Evolutionary conservation across 257 asterid species (phyloP).

Genomic region (Avicennia marina): DNA sequence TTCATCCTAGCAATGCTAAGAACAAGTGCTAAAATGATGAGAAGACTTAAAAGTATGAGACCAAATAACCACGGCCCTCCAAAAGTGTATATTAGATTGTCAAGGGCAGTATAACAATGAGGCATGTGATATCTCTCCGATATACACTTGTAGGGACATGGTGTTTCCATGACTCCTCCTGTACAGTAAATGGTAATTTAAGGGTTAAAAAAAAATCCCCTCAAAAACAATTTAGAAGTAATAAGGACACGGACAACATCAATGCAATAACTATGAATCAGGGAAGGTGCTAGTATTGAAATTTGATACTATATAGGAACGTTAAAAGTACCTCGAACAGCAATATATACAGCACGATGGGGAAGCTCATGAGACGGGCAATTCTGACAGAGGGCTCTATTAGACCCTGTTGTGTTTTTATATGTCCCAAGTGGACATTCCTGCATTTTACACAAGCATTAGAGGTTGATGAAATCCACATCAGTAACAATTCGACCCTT

Average conservation of each 20-base stretch:
- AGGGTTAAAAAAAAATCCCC: conserved; percentile 15
- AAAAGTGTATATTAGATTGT: conserved; percentile 78
- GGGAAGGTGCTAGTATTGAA: background rate
- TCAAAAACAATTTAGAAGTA: background rate
- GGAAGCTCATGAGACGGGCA: conserved; percentile 78
- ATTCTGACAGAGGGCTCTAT: conserved; percentile 48
- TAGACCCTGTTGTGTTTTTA: conserved; percentile 75
- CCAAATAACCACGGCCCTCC: conserved; percentile 96
- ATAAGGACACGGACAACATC: background rate
- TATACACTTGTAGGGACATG: conserved; percentile 82
- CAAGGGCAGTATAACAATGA: conserved; percentile 80
- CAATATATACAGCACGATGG: conserved; percentile 54
- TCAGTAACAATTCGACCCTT: background rate
- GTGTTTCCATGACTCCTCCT: conserved; percentile 76
- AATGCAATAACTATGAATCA: too few species aligned
- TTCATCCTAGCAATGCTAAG: conserved; percentile 90
- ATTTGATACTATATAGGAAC: conserved; percentile 3
- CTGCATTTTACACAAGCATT: conserved; percentile 37
- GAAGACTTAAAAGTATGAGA: conserved; percentile 61
- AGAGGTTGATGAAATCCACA: conserved; percentile 13
- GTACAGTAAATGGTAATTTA: conserved; percentile 16
- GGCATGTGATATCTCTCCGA: conserved; percentile 89
- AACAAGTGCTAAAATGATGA: conserved; percentile 72
- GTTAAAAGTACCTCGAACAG: conserved; percentile 58
- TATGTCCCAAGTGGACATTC: conserved; percentile 92